phyloP scores from a whole-genome alignment of 805 yeast species.

The Metschnikowia amazonensis region DNA sequence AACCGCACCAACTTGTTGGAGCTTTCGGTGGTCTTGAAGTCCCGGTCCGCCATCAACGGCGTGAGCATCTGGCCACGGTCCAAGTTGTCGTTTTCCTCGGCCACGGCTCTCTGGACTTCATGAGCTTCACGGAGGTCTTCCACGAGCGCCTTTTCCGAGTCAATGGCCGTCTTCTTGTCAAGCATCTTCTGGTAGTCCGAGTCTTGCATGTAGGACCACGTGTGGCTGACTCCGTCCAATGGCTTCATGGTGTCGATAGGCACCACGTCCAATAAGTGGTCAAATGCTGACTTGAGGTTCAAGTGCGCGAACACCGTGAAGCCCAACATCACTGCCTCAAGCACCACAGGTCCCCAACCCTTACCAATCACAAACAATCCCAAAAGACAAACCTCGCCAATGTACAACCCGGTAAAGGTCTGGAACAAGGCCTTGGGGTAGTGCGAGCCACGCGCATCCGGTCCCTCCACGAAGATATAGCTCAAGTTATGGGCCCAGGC shows the following conservation, averaged over 20 bases:
- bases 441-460: conserved; percentile 76
- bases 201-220: conserved; percentile 49
- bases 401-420: conserved; percentile 80
- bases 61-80: conserved; percentile 24
- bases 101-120: conserved; percentile 15
- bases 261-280: conserved; percentile 50
- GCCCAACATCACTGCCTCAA: conserved; percentile 63
- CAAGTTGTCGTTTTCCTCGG: conserved; percentile 17
- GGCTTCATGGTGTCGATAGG: conserved; percentile 77
- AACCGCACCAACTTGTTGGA: conserved; percentile 46
- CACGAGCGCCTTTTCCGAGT: conserved; percentile 9
- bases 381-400: conserved; percentile 81
- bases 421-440: conserved; percentile 89
- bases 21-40: conserved; percentile 32
- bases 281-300: conserved; percentile 60
- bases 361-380: conserved; percentile 88
- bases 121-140: conserved; percentile 21
- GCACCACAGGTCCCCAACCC: conserved; percentile 90
- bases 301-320: conserved; percentile 68
- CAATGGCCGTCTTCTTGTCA: conserved; percentile 16
- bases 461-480: conserved; percentile 62
- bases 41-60: conserved; percentile 74
- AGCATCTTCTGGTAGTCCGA: conserved; percentile 36
- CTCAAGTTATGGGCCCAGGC: conserved; percentile 76
- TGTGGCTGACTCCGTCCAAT: conserved; percentile 62